These are phyloP conservation scores for Lizonia empirigonia DNA, from an alignment of 2,329 filamentous ascomycete genomes.

Conservation along the genomic window DNA sequence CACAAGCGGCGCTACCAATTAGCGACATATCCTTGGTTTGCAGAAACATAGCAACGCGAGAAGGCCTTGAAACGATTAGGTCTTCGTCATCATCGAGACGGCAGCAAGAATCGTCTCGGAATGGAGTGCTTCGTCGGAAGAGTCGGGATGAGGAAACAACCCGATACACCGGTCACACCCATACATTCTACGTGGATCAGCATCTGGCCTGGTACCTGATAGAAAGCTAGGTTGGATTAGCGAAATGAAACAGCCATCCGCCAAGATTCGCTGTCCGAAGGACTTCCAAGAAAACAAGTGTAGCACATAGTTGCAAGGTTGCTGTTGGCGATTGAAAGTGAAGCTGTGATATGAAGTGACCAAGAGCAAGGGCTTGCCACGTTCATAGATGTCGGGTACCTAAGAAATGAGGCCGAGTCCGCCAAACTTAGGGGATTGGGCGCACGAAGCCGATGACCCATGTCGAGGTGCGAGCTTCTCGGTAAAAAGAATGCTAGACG, in stretches of 20 bases:
- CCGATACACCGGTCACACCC: too few relatives aligned
- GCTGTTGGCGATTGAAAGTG: not conserved
- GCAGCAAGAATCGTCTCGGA: not conserved
- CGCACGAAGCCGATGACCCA: slow-evolving; percentile 1
- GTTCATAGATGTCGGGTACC: slow-evolving; percentile 1
- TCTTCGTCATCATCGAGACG: not conserved
- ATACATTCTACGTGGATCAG: not conserved
- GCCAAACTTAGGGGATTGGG: slow-evolving; percentile 8
- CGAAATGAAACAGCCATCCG: not conserved
- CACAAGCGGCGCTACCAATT: not conserved
- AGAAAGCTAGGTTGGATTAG: slow-evolving; percentile 4
- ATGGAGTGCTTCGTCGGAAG: not conserved
- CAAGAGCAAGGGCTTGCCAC: not conserved
- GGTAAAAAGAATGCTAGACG: not conserved
- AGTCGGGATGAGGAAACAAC: not conserved
- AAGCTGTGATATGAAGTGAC: not conserved
- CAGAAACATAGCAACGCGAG: not conserved
- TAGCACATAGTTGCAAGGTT: not conserved
- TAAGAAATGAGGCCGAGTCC: slow-evolving; percentile 10
- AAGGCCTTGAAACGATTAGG: not conserved
- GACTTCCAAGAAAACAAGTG: not conserved
- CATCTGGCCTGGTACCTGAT: not conserved
- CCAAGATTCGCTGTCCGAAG: not conserved
- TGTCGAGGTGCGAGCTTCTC: slow-evolving; percentile 4
- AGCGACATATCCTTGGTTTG: not conserved